Percentiles rank a stretch among this genome's conserved stretches.
These are phyloP conservation scores for Ophiocordyceps unilateralis DNA, from an alignment of 2,329 filamentous ascomycete species.

Conservation along the genomic window DNA sequence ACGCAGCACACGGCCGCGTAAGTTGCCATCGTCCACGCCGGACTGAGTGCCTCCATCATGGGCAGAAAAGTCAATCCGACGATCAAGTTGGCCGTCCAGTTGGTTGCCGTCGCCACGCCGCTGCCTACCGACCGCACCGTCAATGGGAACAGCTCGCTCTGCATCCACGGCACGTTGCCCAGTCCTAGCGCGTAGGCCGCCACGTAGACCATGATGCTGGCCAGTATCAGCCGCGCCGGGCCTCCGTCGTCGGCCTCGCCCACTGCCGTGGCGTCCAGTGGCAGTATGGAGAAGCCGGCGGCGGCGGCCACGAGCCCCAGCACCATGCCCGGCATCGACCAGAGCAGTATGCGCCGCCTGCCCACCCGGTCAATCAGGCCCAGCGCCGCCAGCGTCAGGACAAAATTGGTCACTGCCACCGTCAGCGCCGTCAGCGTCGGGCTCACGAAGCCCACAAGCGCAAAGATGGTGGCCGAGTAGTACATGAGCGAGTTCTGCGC, in stretches of 20 bases:
- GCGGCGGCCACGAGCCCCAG: constrained; percentile 54
- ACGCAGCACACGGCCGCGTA: constrained; percentile 55
- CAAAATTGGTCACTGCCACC: constrained; percentile 68
- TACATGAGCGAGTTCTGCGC: constrained; percentile 75
- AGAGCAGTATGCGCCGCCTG: constrained; percentile 62
- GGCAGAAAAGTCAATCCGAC: constrained; percentile 78
- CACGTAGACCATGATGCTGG: constrained; percentile 68
- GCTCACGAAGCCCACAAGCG: constrained; percentile 57
- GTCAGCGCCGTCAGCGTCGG: constrained; percentile 67
- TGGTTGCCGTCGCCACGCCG: constrained; percentile 61
- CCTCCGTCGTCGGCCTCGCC: neutral
- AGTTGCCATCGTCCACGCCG: constrained; percentile 62
- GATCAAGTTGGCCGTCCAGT: constrained; percentile 74
- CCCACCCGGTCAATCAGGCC: constrained; percentile 65
- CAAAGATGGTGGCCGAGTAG: constrained; percentile 70
- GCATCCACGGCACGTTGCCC: constrained; percentile 92
- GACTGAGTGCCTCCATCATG: constrained; percentile 61
- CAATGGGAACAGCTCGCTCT: constrained; percentile 77
- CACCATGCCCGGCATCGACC: constrained; percentile 72
- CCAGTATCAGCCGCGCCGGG: constrained; percentile 35
- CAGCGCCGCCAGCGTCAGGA: constrained; percentile 61
- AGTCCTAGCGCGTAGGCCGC: constrained; percentile 73
- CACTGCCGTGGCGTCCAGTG: constrained; percentile 16
- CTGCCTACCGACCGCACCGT: constrained; percentile 57
- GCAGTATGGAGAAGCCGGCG: constrained; percentile 51